Base-by-base conservation (phyloP, 1,284 basidiomycete species). In the Irpex rosettiformis region DNA sequence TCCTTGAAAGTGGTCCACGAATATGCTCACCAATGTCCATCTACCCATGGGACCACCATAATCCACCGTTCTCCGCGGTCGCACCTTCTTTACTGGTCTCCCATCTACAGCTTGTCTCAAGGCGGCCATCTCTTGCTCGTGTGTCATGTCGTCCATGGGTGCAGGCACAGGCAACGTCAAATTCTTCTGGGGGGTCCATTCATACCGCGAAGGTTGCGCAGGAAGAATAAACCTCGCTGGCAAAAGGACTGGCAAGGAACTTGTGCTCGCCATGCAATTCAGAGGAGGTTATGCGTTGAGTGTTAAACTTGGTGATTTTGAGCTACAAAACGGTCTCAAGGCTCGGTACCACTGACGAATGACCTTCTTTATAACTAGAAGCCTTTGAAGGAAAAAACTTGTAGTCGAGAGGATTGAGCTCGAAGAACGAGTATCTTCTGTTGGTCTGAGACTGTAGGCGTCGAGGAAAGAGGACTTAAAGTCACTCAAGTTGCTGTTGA, bases 61-160 rank as follows among this genome's bases (percentile, higher is more conserved):
- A 74, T 98, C 96, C 11, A 98, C 94, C 13, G 96, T 98, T 71
- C 94, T 77, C 60, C 96, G 78, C 21, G 96, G 95, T 65, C 94
- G 83, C 58, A 94, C 94, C 76, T 95, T 94, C 77, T 94, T 93
- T 62, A 93, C 81, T 4, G 85, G 79, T 73, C 84, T 94, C 30
- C 81, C 90, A 69, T 89, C 92, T 56, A 86, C 73, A 61, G 84
- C 71, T 63, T 88, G 85, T 52, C 85, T 73, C 3, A 84, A 83
- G 61, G 81, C 87, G 2, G 91, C 89, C 68, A 91, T 77, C 68
- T 95, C 92, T 58, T 88, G 81, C 58, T 94, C 91, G 60, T 88
- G 79, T 56, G 88, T 76, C 61, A 84, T 80, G 62, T 89, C 86
- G 65, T 93, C 91, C 52, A 87, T 78, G 6, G 90, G 89, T 8